These are phyloP conservation scores for Boletus sp. DNA, from an alignment of 1,284 basidiomycete species.

Conservation along the genomic window DNA sequence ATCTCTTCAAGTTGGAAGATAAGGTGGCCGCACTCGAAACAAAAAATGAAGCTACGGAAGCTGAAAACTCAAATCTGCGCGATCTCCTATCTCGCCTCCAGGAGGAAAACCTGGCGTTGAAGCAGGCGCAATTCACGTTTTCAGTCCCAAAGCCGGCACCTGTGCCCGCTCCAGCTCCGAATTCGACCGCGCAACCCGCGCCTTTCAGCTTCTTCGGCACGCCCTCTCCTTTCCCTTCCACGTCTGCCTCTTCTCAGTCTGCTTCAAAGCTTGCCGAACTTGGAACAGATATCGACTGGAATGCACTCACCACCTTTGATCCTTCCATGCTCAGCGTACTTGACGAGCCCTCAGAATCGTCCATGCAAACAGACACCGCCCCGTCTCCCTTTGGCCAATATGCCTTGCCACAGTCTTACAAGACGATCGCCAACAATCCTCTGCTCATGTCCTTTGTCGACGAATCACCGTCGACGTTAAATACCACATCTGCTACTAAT, in stretches of 20 bases:
- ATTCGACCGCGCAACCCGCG: conserved; percentile 22
- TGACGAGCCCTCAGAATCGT: conserved; percentile 47
- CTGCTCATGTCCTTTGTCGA: conserved; percentile 78
- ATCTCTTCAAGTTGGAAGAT: conserved; percentile 64
- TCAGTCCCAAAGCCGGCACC: conserved; percentile 50
- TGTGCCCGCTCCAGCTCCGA: conserved; percentile 20
- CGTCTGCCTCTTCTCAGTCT: conserved; percentile 26
- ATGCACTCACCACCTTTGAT: conserved; percentile 62
- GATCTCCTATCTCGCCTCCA: conserved; percentile 75
- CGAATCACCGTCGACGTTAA: conserved; percentile 34
- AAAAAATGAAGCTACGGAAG: conserved; percentile 60
- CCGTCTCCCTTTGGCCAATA: conserved; percentile 38
- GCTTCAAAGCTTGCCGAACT: conserved; percentile 14
- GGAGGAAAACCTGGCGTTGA: conserved; percentile 71
- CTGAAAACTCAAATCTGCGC: conserved; percentile 75
- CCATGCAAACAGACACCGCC: conserved; percentile 61
- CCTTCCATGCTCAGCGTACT: conserved; percentile 55
- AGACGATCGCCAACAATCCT: conserved; percentile 74
- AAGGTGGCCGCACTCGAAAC: conserved; percentile 75
- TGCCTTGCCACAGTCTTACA: conserved; percentile 45
- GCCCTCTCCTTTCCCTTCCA: conserved; percentile 24
- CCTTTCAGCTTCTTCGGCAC: conserved; percentile 32
- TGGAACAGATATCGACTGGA: conserved; percentile 56
- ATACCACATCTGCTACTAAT: conserved; percentile 20
- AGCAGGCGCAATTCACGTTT: conserved; percentile 73